Evolutionary conservation across 805 yeast genomes (phyloP), one percentile per base, ranked within the genome.

Genomic region (Starmerella riodocensis): DNA sequence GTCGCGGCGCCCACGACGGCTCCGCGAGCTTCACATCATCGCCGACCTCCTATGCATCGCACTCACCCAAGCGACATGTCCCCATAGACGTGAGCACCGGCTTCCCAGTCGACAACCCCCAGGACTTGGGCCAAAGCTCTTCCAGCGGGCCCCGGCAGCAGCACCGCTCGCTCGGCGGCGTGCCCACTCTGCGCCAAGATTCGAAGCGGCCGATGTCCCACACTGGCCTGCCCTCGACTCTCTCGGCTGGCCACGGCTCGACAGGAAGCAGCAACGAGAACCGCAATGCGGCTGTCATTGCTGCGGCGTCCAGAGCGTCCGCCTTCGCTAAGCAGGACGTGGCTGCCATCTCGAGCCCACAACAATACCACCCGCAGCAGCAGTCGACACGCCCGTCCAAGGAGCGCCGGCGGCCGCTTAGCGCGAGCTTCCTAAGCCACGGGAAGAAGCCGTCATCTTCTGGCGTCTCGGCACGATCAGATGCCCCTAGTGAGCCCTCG

Each of bases 271-370:
- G 39, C 25, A 31, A 34, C 19, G 43, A 43, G 23, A 37, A 38
- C 35, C 45, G 46, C 30, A 40, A 41, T 21, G 47, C 50, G 11
- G 50, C 50, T 4, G 50, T 42, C 18, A 38, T 42, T 33, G 50
- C 50, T 1, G 50, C 50, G 4, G 50, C 50, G 2, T 31, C 48
- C 11, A 38, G 34, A 34, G 50, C 50, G 2, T 43, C 50, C 12
- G 46, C 45, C 2, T 44, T 34, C 21, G 50, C 50, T 5, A 43
- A 41, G 42, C 47, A 42, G 34, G 50, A 46, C 22, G 47, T 46
- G 13, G 50, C 49, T 4, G 42, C 46, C n/a, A 39, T 45, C 23
- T 30, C 42, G 20, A 28, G 31, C 31, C 44, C 44, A 8, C 29
- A 41, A 11, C 36, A 27, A 20, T 24, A 24, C n/a, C 32, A 29